phyloP scores from a whole-genome alignment of 2,329 filamentous ascomycete genomes.

The Neocucurbitaria cava region DNA sequence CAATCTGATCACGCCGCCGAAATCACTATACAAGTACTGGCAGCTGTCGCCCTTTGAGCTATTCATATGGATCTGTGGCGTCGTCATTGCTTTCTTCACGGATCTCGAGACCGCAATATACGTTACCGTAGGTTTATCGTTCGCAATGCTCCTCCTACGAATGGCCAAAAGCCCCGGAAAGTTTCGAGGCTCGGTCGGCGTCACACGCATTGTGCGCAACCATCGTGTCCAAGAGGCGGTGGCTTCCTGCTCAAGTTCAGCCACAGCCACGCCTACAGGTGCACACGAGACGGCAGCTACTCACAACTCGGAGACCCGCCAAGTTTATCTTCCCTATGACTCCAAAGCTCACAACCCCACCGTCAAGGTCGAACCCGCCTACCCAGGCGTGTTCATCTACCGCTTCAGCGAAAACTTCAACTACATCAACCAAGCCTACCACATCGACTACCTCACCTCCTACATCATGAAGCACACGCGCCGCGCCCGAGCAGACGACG shows the following conservation, averaged over 20 bases:
- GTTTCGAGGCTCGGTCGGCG: conserved; percentile 27
- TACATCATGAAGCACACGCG: conserved; percentile 64
- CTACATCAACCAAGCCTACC: conserved; percentile 87
- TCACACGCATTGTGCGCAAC: conserved; percentile 23
- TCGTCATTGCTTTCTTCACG: conserved; percentile 83
- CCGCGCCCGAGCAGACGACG: conserved; percentile 26
- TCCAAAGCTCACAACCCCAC: conserved; percentile 66
- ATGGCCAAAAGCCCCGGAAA: conserved; percentile 35
- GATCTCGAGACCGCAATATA: conserved; percentile 91
- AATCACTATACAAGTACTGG: conserved; percentile 92
- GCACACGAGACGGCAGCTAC: not conserved
- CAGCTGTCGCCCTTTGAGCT: conserved; percentile 86
- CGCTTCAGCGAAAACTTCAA: conserved; percentile 92
- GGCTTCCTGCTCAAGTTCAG: conserved; percentile 46
- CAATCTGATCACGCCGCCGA: conserved; percentile 86
- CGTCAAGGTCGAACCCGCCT: conserved; percentile 65
- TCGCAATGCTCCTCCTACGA: conserved; percentile 78
- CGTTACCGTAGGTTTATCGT: conserved; percentile 76
- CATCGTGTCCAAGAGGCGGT: conserved; percentile 60
- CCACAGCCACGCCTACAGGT: conserved; percentile 44
- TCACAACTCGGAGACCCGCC: conserved; percentile 4
- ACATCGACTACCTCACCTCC: conserved; percentile 76
- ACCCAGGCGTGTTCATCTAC: conserved; percentile 91
- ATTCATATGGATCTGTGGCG: conserved; percentile 87
- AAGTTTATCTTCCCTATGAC: conserved; percentile 39